Base-by-base conservation (phyloP, 805 yeast species). In the Yarrowia divulgata region DNA sequence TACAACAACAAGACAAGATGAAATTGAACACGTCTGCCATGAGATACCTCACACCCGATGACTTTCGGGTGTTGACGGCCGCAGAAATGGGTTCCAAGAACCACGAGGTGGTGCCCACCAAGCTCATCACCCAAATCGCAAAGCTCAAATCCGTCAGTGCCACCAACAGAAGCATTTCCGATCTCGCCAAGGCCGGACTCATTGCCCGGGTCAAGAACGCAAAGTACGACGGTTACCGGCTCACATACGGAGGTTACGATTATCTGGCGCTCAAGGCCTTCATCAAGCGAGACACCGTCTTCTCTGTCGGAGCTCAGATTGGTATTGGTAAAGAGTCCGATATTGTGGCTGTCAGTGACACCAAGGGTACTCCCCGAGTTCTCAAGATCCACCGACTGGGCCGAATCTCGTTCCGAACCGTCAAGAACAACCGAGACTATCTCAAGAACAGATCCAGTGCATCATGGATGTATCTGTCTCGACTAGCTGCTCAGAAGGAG, bases 101-200 rank as follows among this genome's bases (percentile, higher is more conserved):
- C 78, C 99, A 95, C 79, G 97, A 94, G 77, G 86, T 95, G 69
- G 98, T 95, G 29, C 99, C 99, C 19, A 91, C 97, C 0, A 83
- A 84, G 46, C 80, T 95, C 80, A 93, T 95, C 68, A 90, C 88
- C 72, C 90, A 90, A 71, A 80, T 93, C 40, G 91, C 97, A 14
- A 91, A 92, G 3, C 78, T 93, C 74, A 85, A 90, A 73, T 87
- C 92, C 23, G 85, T 87, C 8, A 87, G 96, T 1, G 89, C 90
- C 35, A 90, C 97, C 0, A 88, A 88, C 75, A 84, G 91, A 74
- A 86, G 91, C 32, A 90, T 95, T 49, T 85, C 91, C 14, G 97
- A 91, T 74, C 82, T 95, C 71, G 98, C 98, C 34, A 94, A 94
- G 78, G 80, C 92, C 71, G 92, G 88, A 74, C 81, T 95, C 66